Base-by-base conservation (phyloP, 305 asterid species). In the Andrographis paniculata region DNA sequence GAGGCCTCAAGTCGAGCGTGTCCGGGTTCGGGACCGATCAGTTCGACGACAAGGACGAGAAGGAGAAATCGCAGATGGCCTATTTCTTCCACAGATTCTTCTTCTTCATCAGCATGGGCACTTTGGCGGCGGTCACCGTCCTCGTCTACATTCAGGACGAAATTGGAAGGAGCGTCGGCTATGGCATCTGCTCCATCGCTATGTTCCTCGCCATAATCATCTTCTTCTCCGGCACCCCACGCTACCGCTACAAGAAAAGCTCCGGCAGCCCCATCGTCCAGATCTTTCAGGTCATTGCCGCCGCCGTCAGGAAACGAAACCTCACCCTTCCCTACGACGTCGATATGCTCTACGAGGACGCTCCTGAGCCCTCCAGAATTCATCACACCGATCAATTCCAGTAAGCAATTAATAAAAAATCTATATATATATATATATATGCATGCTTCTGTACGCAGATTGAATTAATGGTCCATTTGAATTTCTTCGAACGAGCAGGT, bases 1-100 rank as follows among this genome's bases (percentile, higher is more conserved):
- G 97, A 5, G 95, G 97, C 49, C 78, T 88, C 20, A 88, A 88
- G 60, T 88, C 97, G 11, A 77, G 95, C 38, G 80, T 88, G 14
- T 88, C 97, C 0, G 97, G 94, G 0, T 88, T 88, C 6, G 95
- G 95, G n/a, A 69, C 83, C 0, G 97, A 88, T 61, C 97, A 88
- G 15, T 88, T 88, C 47, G 95, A 88, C 16, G 92, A 76, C 16
- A 73, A 74, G 37, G 94, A 88, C 22, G 85, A 72, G 1, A 72
- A 51, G 19, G 97, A 88, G 67, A 85, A 74, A 40, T 50, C 82
- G 4, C 89, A 80, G 48, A 84, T 81, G 95, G 68, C 78, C 1
- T 77, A 48, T 30, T 84, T 88, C 77, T 88, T 88, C 73, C 79
- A 78, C 73, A 62, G 97, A 43, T 88, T 88, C 80, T 84, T 84